Percentiles rank a stretch among this genome's conserved stretches.
phyloP scores from a whole-genome alignment of 108 stramenopile species.

The Pseudonitzschia pungens region DNA sequence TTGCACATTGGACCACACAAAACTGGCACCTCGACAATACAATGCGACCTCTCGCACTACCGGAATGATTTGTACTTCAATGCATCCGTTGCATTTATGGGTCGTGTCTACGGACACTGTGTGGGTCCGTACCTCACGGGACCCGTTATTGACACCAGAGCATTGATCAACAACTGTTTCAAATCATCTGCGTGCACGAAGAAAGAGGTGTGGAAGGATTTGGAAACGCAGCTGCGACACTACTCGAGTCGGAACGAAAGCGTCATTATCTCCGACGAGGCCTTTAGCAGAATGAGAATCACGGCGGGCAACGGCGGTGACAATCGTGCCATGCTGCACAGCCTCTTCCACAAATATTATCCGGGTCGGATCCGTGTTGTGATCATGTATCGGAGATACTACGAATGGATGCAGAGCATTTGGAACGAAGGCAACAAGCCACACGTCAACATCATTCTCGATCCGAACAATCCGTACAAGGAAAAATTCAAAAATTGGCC shows the following conservation, averaged over 20 bases:
- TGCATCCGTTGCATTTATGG: conserved; percentile 8
- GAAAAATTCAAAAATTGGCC: conserved; percentile 7
- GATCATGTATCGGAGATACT: conserved; percentile 6
- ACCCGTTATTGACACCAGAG: background rate
- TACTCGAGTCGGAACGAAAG: background rate
- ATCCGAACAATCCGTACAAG: background rate
- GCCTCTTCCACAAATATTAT: background rate
- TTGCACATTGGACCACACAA: conserved; percentile 26
- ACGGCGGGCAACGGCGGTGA: background rate
- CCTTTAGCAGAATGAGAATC: conserved; percentile 7
- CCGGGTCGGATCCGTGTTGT: conserved; percentile 3
- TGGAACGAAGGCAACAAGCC: conserved; percentile 1
- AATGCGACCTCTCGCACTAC: conserved; percentile 20
- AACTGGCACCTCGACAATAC: conserved; percentile 29
- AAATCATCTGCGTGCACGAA: conserved; percentile 2
- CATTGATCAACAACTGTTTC: background rate
- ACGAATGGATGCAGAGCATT: conserved; percentile 7
- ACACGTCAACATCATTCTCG: background rate
- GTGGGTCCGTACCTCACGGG: background rate
- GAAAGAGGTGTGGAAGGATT: background rate
- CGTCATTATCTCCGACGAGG: conserved; percentile 12
- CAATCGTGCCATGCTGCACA: conserved; percentile 3
- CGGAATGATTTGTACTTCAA: background rate
- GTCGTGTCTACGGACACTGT: background rate
- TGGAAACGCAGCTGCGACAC: background rate